These are phyloP conservation scores for Prosopis cineraria DNA, from an alignment of 306 rosid species.

Conservation along the genomic window DNA sequence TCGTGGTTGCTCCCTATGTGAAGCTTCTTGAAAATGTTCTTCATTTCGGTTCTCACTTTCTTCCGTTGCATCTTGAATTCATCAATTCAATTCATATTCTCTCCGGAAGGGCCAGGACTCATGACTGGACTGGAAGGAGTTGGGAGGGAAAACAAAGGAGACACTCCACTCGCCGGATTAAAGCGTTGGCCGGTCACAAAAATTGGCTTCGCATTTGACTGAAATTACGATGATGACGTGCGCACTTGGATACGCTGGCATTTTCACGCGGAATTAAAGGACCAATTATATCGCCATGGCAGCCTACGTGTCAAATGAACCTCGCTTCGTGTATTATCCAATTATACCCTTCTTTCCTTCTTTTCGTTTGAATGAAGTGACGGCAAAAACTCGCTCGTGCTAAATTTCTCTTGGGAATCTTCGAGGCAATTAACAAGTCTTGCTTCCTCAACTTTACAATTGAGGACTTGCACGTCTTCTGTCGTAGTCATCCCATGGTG, in stretches of 20 bases:
- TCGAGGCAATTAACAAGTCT: too few species aligned
- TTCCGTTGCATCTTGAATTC: not conserved
- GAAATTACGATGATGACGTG: conserved; percentile 38
- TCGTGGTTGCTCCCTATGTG: conserved; percentile 88
- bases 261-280: not conserved
- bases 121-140: not conserved
- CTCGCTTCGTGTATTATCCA: not conserved
- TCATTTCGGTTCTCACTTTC: conserved; percentile 49
- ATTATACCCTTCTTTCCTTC: too few species aligned
- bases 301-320: conserved; percentile 16
- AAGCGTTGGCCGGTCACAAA: not conserved
- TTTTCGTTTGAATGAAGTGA: too few species aligned
- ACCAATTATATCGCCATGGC: conserved; percentile 2
- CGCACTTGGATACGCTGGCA: not conserved
- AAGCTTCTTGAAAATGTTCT: conserved; percentile 97
- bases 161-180: not conserved
- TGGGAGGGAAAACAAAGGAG: conserved; percentile 47
- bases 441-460: too few species aligned
- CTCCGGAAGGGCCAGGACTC: not conserved
- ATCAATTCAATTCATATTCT: not conserved
- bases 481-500: too few species aligned
- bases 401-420: too few species aligned
- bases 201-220: not conserved
- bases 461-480: too few species aligned
- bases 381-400: too few species aligned